These are phyloP conservation scores for Akanthomyces dipterigenus DNA, from an alignment of 2,329 filamentous ascomycete genomes.

Conservation along the genomic window DNA sequence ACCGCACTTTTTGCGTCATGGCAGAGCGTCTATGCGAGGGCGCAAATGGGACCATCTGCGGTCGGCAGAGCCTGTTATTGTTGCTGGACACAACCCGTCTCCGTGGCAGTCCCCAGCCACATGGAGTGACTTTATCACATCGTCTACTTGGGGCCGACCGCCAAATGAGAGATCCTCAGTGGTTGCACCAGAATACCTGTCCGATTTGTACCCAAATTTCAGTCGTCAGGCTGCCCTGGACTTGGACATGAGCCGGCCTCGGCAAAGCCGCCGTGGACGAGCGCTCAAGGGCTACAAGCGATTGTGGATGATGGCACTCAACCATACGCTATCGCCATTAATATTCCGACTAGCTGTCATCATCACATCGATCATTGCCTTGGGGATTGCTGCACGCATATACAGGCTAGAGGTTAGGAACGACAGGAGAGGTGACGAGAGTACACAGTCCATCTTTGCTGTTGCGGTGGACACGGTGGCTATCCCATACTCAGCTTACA, in stretches of 20 bases:
- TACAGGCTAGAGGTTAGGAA: conserved; percentile 50
- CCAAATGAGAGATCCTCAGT: conserved; percentile 42
- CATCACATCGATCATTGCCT: conserved; percentile 71
- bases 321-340: conserved; percentile 79
- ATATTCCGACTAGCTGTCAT: conserved; percentile 77
- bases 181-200: conserved; percentile 38
- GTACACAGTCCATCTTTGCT: conserved; percentile 77
- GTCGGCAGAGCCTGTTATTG: conserved; percentile 52
- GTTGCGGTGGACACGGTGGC: conserved; percentile 85
- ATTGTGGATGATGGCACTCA: conserved; percentile 62
- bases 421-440: conserved; percentile 43
- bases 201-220: conserved; percentile 42
- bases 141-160: conserved; percentile 44
- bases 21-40: conserved; percentile 39
- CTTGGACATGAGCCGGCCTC: conserved; percentile 22
- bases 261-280: conserved; percentile 23
- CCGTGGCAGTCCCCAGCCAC: conserved; percentile 34
- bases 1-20: conserved; percentile 40
- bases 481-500: conserved; percentile 83
- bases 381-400: conserved; percentile 72
- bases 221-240: conserved; percentile 30
- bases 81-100: conserved; percentile 39
- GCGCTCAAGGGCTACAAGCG: conserved; percentile 41
- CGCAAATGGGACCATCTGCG: conserved; percentile 55
- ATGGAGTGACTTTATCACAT: conserved; percentile 49